Evolutionary conservation across 192 early-diverging fungal genomes (phyloP).

Genomic region (Geosiphon pyriformis): DNA sequence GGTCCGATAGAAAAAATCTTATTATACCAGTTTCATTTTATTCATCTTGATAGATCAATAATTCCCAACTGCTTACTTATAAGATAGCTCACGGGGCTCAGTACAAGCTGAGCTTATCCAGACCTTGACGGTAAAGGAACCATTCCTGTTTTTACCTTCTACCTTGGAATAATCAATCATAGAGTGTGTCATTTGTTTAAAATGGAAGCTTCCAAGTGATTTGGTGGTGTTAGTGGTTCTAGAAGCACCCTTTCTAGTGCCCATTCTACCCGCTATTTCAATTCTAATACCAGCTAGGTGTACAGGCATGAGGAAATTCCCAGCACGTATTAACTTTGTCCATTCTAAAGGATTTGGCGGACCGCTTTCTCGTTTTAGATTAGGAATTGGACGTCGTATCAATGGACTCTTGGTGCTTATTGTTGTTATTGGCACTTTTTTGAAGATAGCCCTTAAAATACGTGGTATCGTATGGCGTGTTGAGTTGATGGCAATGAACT

Average conservation of each 20-base stretch:
- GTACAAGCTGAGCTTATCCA: conserved; percentile 1
- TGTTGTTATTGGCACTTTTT: conserved; percentile 1
- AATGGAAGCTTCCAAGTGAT: conserved; percentile 10
- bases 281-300: conserved; percentile 15
- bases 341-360: neutral
- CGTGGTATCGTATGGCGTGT: neutral
- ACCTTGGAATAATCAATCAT: conserved; percentile 21
- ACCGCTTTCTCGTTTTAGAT: neutral
- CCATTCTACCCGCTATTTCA: conserved; percentile 15
- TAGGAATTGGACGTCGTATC: neutral
- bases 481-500: conserved; percentile 8
- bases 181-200: neutral
- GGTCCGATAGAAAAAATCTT: too few species aligned
- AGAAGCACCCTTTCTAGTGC: conserved; percentile 4
- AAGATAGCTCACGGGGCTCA: too few species aligned
- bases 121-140: conserved; percentile 15
- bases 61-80: too few species aligned
- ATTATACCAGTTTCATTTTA: too few species aligned
- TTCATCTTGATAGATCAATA: too few species aligned
- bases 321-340: conserved; percentile 3
- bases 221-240: conserved; percentile 8
- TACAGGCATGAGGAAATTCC: neutral
- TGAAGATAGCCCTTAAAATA: conserved; percentile 3
- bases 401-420: neutral
- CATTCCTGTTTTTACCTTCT: conserved; percentile 16